These are phyloP conservation scores for Trametes versicolor DNA, from an alignment of 1,284 basidiomycete genomes.

Conservation along the genomic window DNA sequence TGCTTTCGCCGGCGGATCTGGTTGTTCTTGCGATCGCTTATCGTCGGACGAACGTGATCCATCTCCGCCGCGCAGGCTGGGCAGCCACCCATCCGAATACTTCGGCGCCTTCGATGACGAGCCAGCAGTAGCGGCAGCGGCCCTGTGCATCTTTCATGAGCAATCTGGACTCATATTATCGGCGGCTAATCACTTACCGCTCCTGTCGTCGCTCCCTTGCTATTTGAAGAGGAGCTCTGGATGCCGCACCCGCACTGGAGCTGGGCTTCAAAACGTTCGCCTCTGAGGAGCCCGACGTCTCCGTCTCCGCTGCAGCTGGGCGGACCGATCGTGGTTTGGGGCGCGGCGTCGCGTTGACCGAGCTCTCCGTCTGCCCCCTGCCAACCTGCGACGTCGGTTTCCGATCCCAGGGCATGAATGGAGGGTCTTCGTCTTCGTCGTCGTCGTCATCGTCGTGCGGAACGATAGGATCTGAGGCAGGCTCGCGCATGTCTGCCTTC, in stretches of 20 bases:
- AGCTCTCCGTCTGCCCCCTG: neutral
- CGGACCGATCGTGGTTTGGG: neutral
- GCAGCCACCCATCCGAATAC: conserved; percentile 18
- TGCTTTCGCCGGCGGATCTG: neutral
- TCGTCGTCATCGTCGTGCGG: neutral
- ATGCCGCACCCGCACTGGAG: neutral
- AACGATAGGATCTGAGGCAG: neutral
- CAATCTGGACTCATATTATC: neutral
- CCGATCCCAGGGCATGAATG: conserved; percentile 1
- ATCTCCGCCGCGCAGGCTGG: conserved; percentile 14
- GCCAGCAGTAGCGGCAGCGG: neutral
- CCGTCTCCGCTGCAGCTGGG: neutral
- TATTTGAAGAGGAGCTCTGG: conserved; percentile 17
- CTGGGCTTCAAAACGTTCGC: neutral
- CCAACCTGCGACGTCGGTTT: neutral
- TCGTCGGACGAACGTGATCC: conserved; percentile 18
- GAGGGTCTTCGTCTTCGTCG: neutral
- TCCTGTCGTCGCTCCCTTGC: conserved; percentile 22
- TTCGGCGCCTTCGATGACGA: neutral
- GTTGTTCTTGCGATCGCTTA: neutral
- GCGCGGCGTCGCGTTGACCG: conserved; percentile 13
- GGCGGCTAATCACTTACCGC: conserved; percentile 5
- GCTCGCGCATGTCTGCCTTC: neutral
- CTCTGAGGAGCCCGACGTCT: neutral
- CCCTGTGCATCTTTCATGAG: conserved; percentile 12